Percentiles rank a stretch among this genome's conserved stretches.
Evolutionary conservation across 2,329 filamentous ascomycete species (phyloP).

Genomic region (Torrubiella hemipterigena): DNA sequence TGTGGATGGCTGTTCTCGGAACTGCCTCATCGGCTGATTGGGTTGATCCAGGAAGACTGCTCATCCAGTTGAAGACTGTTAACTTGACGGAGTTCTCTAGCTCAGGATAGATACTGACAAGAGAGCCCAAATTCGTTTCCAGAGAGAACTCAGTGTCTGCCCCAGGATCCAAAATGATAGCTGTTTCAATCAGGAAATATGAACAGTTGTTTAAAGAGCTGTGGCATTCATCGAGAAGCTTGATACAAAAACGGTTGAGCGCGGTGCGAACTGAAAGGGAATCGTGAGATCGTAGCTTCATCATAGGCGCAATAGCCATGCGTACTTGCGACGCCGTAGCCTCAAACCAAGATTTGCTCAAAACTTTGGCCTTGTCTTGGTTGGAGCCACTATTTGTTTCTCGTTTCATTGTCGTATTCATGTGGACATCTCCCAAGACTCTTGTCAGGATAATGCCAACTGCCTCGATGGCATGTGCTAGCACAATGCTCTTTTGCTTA

Average conservation of each 20-base stretch:
- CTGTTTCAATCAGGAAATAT: conserved; percentile 66
- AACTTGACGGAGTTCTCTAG: conserved; percentile 55
- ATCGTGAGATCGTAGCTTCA: conserved; percentile 63
- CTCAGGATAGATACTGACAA: conserved; percentile 50
- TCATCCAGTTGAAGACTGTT: conserved; percentile 70
- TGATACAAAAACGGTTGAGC: conserved; percentile 59
- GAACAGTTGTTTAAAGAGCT: conserved; percentile 57
- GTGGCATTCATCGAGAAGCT: conserved; percentile 68
- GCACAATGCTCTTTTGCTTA: conserved; percentile 41
- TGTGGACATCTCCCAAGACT: conserved; percentile 47
- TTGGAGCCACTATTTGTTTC: conserved; percentile 8
- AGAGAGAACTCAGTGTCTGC: conserved; percentile 27
- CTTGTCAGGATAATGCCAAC: conserved; percentile 41
- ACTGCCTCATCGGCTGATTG: conserved; percentile 70
- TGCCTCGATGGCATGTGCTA: conserved; percentile 49
- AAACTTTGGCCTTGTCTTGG: conserved; percentile 19
- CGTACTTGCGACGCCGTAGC: conserved; percentile 75
- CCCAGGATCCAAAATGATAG: conserved; percentile 54
- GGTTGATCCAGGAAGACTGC: conserved; percentile 70
- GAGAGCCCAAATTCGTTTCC: conserved; percentile 42
- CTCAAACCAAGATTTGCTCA: conserved; percentile 56
- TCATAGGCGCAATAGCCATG: conserved; percentile 64
- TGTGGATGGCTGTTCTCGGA: conserved; percentile 60
- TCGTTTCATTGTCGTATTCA: conserved; percentile 24
- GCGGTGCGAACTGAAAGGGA: conserved; percentile 55